Conservation (phyloP, 441 rosid genomes). For the Brassica hybrid region DNA sequence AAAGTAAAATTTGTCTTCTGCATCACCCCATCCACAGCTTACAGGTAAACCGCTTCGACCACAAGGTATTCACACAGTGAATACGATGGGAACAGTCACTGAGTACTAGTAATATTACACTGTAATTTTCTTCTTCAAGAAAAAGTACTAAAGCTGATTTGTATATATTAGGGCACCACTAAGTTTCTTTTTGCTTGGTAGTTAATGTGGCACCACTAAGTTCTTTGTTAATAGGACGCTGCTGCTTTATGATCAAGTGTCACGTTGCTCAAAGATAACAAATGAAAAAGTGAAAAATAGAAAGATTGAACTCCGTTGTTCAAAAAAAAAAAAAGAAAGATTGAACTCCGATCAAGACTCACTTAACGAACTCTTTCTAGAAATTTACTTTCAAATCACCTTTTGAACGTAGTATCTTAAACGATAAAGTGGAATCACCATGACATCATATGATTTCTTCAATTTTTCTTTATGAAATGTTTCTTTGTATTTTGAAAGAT, state of each 20-base stretch:
- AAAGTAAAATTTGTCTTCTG: too few relatives aligned
- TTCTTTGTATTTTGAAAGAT: not conserved
- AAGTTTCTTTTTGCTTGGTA: not conserved
- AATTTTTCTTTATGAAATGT: not conserved
- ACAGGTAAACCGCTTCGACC: too few relatives aligned
- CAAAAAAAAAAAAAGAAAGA: too few relatives aligned
- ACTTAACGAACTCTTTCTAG: not conserved
- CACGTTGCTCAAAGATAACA: not conserved
- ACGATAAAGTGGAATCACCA: not conserved
- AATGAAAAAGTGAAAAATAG: not conserved
- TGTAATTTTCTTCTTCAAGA: not conserved
- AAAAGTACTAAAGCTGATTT: not conserved
- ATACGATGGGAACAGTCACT: too few relatives aligned
- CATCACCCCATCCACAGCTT: too few relatives aligned
- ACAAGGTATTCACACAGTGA: too few relatives aligned
- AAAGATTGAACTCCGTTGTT: too few relatives aligned
- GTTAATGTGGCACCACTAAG: constrained; percentile 24
- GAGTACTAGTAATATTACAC: not conserved
- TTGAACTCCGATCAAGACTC: constrained; percentile 5
- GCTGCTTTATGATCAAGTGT: not conserved
- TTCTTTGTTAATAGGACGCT: constrained; percentile 12
- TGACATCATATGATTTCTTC: not conserved
- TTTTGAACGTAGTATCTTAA: not conserved
- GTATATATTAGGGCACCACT: not conserved
- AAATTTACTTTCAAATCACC: too few relatives aligned